Evolutionary conservation across 2,329 filamentous ascomycete genomes (phyloP).

Genomic region (Colletotrichum phormii): DNA sequence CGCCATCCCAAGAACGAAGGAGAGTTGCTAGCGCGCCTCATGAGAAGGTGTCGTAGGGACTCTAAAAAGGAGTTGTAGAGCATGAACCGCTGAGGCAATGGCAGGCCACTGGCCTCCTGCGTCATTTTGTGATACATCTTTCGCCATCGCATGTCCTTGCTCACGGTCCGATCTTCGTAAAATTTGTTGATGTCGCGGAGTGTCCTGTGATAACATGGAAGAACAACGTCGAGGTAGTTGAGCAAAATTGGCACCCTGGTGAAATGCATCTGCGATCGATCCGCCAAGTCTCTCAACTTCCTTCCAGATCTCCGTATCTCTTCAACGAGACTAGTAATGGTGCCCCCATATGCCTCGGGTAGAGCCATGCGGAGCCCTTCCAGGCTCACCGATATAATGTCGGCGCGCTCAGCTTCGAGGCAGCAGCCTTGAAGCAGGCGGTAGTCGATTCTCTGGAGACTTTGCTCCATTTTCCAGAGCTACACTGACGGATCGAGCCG

Average conservation of each 20-base stretch:
- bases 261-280: constrained; percentile 64
- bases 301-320: constrained; percentile 58
- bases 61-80: constrained; percentile 67
- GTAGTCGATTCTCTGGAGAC: constrained; percentile 42
- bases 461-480: constrained; percentile 37
- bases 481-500: background rate
- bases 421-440: constrained; percentile 65
- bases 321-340: constrained; percentile 60
- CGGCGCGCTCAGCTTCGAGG: constrained; percentile 64
- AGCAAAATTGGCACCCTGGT: constrained; percentile 62
- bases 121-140: constrained; percentile 69
- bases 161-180: constrained; percentile 62
- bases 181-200: constrained; percentile 64
- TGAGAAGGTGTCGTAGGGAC: constrained; percentile 62
- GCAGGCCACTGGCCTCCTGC: constrained; percentile 62
- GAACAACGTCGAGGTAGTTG: constrained; percentile 66
- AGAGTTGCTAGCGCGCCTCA: constrained; percentile 52
- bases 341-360: constrained; percentile 55
- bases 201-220: constrained; percentile 66
- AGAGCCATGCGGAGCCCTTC: constrained; percentile 61
- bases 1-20: background rate
- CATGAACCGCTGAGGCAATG: constrained; percentile 63
- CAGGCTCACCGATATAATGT: constrained; percentile 59
- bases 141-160: constrained; percentile 65
- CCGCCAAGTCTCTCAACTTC: constrained; percentile 65